These are phyloP conservation scores for Epicoccum nigrum DNA, from an alignment of 2,329 filamentous ascomycete species.

Conservation along the genomic window DNA sequence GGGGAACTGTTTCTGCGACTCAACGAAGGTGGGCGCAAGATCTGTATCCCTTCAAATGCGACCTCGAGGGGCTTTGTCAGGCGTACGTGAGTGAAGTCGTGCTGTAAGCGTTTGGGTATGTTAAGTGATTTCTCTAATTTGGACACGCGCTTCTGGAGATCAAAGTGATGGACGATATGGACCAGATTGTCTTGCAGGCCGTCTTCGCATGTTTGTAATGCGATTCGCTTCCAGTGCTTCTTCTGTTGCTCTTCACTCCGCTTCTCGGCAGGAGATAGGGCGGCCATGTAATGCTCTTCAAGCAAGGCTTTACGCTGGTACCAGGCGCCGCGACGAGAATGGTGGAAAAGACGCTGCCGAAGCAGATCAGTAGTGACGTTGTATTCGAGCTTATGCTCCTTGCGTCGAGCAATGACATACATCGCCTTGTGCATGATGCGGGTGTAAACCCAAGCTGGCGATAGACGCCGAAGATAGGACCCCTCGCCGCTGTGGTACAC, in stretches of 20 bases:
- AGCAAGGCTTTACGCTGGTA: conserved; percentile 93
- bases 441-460: conserved; percentile 90
- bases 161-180: conserved; percentile 91
- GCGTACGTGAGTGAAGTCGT: conserved; percentile 88
- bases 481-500: conserved; percentile 84
- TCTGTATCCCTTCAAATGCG: conserved; percentile 75
- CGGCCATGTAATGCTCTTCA: conserved; percentile 93
- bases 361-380: conserved; percentile 76
- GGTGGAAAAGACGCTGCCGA: conserved; percentile 80
- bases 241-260: conserved; percentile 66
- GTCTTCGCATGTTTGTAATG: conserved; percentile 80
- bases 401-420: conserved; percentile 78
- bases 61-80: conserved; percentile 78
- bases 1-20: conserved; percentile 38
- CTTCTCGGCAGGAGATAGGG: conserved; percentile 27
- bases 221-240: conserved; percentile 80
- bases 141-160: conserved; percentile 88
- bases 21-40: conserved; percentile 63
- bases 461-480: conserved; percentile 86
- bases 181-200: conserved; percentile 88
- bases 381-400: conserved; percentile 79
- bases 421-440: conserved; percentile 89
- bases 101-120: conserved; percentile 82
- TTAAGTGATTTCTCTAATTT: conserved; percentile 88
- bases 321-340: conserved; percentile 85